Percentiles rank a stretch among this genome's conserved stretches.
Conservation (phyloP, 805 yeast species). For the Cyberlindnera saturnus region DNA sequence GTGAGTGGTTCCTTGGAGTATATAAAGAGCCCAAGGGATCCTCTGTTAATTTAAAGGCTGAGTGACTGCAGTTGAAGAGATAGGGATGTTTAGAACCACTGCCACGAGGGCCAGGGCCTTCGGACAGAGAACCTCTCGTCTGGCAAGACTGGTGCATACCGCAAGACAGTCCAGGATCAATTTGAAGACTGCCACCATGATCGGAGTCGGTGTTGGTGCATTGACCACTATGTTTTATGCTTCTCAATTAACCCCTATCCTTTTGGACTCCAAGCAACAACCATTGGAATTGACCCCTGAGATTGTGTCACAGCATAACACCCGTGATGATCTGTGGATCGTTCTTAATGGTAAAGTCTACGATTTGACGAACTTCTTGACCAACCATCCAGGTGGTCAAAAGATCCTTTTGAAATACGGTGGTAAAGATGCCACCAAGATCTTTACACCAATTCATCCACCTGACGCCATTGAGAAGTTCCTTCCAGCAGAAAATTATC, state of each 20-base stretch:
- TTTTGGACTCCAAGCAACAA: background rate
- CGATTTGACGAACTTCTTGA: conserved; percentile 44
- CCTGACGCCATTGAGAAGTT: conserved; percentile 71
- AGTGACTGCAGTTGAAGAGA: too few species aligned
- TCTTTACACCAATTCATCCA: conserved; percentile 87
- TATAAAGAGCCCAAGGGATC: too few species aligned
- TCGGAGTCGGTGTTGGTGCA: background rate
- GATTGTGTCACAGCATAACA: conserved; percentile 25
- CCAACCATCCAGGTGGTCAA: conserved; percentile 77
- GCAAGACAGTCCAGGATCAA: background rate
- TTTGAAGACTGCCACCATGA: background rate
- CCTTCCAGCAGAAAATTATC: conserved; percentile 50
- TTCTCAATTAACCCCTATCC: background rate
- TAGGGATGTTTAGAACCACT: background rate
- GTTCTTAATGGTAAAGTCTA: conserved; percentile 82
- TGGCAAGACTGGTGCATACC: background rate
- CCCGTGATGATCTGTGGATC: conserved; percentile 75
- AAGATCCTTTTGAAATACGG: conserved; percentile 77
- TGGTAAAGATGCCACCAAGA: conserved; percentile 76
- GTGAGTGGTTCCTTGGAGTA: too few species aligned
- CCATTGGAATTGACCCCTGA: conserved; percentile 19
- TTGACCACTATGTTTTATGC: background rate
- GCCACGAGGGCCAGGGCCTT: background rate
- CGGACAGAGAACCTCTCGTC: background rate
- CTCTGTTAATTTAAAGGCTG: too few species aligned